Evolutionary conservation across 768 basidiomycete species (phyloP).

Genomic region (Phanerochaete carnosa): DNA sequence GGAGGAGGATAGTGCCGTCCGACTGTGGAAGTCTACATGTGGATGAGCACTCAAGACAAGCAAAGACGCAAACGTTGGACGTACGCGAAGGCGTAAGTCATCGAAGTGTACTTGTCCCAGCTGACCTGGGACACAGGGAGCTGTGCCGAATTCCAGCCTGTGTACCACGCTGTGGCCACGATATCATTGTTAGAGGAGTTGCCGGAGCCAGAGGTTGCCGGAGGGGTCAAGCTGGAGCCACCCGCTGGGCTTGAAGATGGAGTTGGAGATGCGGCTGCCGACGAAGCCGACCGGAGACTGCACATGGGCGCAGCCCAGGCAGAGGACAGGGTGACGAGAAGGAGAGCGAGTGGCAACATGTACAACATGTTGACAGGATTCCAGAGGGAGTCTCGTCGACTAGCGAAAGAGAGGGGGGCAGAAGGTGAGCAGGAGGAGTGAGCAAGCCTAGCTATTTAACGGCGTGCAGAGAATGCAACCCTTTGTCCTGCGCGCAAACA

Average conservation of each 20-base stretch:
- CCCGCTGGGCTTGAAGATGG: slow-evolving; percentile 3
- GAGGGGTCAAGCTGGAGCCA: neutral
- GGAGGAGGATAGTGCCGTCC: slow-evolving; percentile 30
- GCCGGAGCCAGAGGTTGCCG: neutral
- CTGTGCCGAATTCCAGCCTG: slow-evolving; percentile 54
- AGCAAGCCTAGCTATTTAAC: neutral
- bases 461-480: neutral
- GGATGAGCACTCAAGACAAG: neutral
- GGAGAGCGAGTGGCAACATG: slow-evolving; percentile 18
- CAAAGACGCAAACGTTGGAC: slow-evolving; percentile 14
- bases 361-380: slow-evolving; percentile 11
- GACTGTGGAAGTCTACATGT: slow-evolving; percentile 21
- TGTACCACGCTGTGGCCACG: slow-evolving; percentile 60
- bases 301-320: slow-evolving; percentile 30
- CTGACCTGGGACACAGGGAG: slow-evolving; percentile 53
- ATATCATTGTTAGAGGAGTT: slow-evolving; percentile 10
- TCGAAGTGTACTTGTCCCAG: slow-evolving; percentile 66
- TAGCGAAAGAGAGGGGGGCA: neutral
- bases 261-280: slow-evolving; percentile 8
- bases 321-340: slow-evolving; percentile 16
- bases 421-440: neutral
- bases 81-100: slow-evolving; percentile 69
- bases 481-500: neutral
- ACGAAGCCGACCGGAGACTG: slow-evolving; percentile 14
- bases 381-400: slow-evolving; percentile 4